Conservation (phyloP, 192 early-diverging fungal species). For the Rhizophagus clarus region DNA sequence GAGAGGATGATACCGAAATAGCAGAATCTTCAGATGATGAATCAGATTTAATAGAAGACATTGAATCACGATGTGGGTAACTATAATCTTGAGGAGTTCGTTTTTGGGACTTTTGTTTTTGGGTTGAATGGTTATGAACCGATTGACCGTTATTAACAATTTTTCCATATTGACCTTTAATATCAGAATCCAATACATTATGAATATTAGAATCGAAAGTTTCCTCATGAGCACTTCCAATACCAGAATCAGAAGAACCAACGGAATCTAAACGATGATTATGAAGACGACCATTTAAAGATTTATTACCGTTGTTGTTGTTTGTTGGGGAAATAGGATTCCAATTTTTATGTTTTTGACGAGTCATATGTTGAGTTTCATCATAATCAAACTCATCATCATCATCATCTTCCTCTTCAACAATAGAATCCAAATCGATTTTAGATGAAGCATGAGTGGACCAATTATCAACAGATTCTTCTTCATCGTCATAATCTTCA, state of each 20-base stretch:
- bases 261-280: neutral
- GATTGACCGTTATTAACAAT: neutral
- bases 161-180: neutral
- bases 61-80: constrained; percentile 25
- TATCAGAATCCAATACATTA: neutral
- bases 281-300: neutral
- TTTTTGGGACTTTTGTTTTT: neutral
- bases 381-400: constrained; percentile 27
- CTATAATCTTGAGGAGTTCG: neutral
- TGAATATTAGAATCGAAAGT: neutral
- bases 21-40: neutral
- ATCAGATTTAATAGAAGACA: constrained; percentile 20
- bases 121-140: neutral
- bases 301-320: neutral
- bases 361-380: neutral
- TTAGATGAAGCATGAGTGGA: constrained; percentile 10
- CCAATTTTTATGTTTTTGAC: neutral
- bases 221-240: neutral
- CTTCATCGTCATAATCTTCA: neutral
- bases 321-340: no score
- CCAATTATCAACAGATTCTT: neutral
- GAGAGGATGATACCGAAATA: neutral
- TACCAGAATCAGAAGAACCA: neutral
- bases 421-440: constrained; percentile 21
- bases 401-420: constrained; percentile 19